Base-by-base conservation (phyloP, 179 eudicot species). In the Amaranthus tricolor region DNA sequence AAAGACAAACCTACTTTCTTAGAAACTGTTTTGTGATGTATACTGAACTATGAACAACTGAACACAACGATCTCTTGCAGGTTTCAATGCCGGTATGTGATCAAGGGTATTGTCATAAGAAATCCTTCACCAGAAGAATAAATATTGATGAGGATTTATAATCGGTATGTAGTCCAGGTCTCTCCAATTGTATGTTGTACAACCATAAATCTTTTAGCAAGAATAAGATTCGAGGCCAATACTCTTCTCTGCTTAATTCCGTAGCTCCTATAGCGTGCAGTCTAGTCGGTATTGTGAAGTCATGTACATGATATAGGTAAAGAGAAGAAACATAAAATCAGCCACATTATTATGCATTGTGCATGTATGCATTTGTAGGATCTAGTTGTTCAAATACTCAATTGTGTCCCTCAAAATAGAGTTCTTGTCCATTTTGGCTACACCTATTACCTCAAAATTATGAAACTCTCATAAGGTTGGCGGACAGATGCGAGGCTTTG, bases 341-440 rank as follows among this genome's bases (percentile, higher is more conserved):
- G 40, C 40, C 40, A 4, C 40, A 31, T 31, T 31, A 2, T 31
- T 31, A 31, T 31, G 40, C 40, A 31, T 31, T 31, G 40, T 31
- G 40, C 40, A 31, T 31, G 3, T 31, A 2, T 31, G 40, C 40
- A 31, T 31, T 31, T 31, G 40, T 2, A 2, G 40, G 40, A 31
- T 31, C 40, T 31, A 70, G 64, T 90, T 93, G 81, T 94, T 92
- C 31, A 94, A 82, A 68, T 94, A 94, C 85, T 92, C 95, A 53
- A 94, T 94, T 0, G 97, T 88, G 81, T 92, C 97, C 13, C 93
- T 96, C 3, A 94, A 76, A 14, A 94, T 92, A 16, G 97, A 94
- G 16, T 95, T 96, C 78, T 94, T 92, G 57, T 94, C 98, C 97
- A 90, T 92, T 72, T 92, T 94, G 21, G 95, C 92, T 15, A 92